Evolutionary conservation across 352 stramenopile species (phyloP).

Genomic region (Aphanomyces astaci): DNA sequence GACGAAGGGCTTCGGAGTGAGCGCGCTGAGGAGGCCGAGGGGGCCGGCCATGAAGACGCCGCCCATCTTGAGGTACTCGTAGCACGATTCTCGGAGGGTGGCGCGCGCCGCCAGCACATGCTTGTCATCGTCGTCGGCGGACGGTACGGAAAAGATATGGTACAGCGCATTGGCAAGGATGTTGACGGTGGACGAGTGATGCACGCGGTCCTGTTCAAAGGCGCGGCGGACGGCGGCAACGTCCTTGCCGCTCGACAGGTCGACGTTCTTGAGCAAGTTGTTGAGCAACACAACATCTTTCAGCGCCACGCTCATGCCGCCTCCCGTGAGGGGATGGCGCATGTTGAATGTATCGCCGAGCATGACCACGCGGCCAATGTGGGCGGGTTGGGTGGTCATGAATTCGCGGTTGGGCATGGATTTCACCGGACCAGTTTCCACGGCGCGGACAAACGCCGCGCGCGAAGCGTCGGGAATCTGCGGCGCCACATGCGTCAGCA

Average conservation of each 20-base stretch:
- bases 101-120: conserved; percentile 17
- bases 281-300: conserved; percentile 30
- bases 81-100: conserved; percentile 35
- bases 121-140: background rate
- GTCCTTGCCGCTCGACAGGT: conserved; percentile 19
- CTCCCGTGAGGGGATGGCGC: conserved; percentile 42
- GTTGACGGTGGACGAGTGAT: conserved; percentile 42
- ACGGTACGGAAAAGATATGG: conserved; percentile 28
- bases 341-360: conserved; percentile 46
- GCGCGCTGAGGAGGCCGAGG: conserved; percentile 34
- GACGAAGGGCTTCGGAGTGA: conserved; percentile 34
- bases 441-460: conserved; percentile 28
- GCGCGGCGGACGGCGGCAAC: conserved; percentile 21
- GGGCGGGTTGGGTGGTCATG: conserved; percentile 24
- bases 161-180: conserved; percentile 43
- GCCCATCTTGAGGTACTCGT: conserved; percentile 38
- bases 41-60: conserved; percentile 36
- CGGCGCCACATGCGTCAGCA: conserved; percentile 27
- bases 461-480: conserved; percentile 32
- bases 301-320: conserved; percentile 43
- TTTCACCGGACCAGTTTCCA: conserved; percentile 32
- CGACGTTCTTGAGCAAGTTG: conserved; percentile 25
- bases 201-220: conserved; percentile 19
- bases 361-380: conserved; percentile 28
- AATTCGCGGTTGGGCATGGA: conserved; percentile 39